Conservation (phyloP, 129 eudicot genomes). For the Flaveria linearis region DNA sequence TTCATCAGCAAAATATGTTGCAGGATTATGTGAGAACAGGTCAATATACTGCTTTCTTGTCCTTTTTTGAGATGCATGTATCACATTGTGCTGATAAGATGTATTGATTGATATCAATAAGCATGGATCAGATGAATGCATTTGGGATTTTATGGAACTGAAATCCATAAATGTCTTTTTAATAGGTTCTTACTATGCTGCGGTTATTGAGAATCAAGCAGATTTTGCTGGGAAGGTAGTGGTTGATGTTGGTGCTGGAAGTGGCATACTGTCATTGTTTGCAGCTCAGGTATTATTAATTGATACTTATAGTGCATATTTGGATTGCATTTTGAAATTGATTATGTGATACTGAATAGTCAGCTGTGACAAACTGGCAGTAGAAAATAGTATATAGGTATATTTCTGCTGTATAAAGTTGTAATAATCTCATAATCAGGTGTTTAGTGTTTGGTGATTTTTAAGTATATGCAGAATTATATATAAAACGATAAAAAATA, state of each 20-base stretch:
- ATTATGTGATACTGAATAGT: background rate
- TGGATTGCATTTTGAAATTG: constrained; percentile 4
- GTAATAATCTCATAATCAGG: background rate
- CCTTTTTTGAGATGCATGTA: constrained; percentile 8
- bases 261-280: constrained; percentile 94
- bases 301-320: background rate
- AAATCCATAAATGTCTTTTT: constrained; percentile 18
- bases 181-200: constrained; percentile 91
- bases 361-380: background rate
- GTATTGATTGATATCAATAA: background rate
- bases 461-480: background rate
- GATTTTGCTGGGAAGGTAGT: constrained; percentile 88
- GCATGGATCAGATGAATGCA: background rate
- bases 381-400: background rate
- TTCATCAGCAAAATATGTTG: constrained; percentile 98
- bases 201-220: constrained; percentile 84
- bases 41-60: constrained; percentile 34
- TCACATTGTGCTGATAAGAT: constrained; percentile 13
- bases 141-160: constrained; percentile 9
- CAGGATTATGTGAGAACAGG: constrained; percentile 99
- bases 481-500: background rate
- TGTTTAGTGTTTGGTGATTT: background rate
- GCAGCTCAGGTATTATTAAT: constrained; percentile 83
- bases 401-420: background rate
- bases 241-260: constrained; percentile 99